These are phyloP conservation scores for Sporobolus alterniflorus DNA, from an alignment of 202 grass and related monocot genomes.

Conservation along the genomic window DNA sequence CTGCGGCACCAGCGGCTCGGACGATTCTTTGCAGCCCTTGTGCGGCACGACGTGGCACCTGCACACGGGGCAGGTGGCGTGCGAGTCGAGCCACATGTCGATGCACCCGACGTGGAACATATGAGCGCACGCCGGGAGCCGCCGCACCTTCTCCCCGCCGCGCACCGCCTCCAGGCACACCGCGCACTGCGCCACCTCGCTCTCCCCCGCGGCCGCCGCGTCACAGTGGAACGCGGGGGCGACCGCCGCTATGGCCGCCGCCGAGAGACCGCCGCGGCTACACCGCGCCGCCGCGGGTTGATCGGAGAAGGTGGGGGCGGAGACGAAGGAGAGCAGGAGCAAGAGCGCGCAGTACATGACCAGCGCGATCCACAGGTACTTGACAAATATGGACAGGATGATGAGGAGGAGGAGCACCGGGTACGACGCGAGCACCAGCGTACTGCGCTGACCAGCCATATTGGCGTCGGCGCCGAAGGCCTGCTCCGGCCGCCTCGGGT, in stretches of 20 bases:
- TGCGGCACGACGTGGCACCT: slow-evolving; percentile 35
- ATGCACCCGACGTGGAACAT: slow-evolving; percentile 73
- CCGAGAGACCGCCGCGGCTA: slow-evolving; percentile 27
- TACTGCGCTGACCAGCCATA: slow-evolving; percentile 14
- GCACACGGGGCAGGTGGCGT: slow-evolving; percentile 71
- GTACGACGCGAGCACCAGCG: slow-evolving; percentile 39
- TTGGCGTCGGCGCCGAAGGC: neutral
- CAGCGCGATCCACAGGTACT: slow-evolving; percentile 51
- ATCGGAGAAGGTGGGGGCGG: neutral
- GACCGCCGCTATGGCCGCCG: slow-evolving; percentile 25
- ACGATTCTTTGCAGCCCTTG: neutral
- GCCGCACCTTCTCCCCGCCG: slow-evolving; percentile 46
- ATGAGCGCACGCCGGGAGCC: slow-evolving; percentile 69
- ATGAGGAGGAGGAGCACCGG: slow-evolving; percentile 44
- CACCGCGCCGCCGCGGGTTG: neutral
- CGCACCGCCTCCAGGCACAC: slow-evolving; percentile 56
- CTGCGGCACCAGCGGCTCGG: neutral
- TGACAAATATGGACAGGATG: slow-evolving; percentile 45
- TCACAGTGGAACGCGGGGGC: slow-evolving; percentile 43
- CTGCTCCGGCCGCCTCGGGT: slow-evolving; percentile 13
- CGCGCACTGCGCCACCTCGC: slow-evolving; percentile 28
- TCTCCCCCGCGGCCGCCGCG: neutral
- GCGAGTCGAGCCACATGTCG: slow-evolving; percentile 77
- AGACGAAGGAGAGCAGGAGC: neutral
- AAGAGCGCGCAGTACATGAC: slow-evolving; percentile 38